Base-by-base conservation (phyloP, 352 stramenopile genomes). In the Globisporangium nagaii region DNA sequence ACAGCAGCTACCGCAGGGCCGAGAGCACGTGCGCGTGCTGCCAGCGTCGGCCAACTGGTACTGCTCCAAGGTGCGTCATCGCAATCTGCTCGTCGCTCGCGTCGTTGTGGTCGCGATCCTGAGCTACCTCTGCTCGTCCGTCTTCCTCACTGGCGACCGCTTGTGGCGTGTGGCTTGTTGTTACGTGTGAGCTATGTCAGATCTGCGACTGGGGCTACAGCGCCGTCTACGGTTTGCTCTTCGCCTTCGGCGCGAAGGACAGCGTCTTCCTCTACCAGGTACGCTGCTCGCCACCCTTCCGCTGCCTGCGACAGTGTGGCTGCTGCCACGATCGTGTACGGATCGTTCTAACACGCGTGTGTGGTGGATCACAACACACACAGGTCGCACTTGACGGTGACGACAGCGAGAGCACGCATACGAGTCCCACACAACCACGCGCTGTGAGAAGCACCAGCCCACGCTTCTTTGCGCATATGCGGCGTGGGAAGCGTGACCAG, bases 11-110 rank as follows among this genome's bases (percentile, higher is more conserved):
- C 20, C 80, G 58, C 44, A 90, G 69, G 4, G 79, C 77, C 34
- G 73, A 80, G 34, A 39, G 11, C 60, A 76, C 13, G 27, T 78
- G 37, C 65, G 65, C 48, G 63, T 88, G 41, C 55, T 90, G 3
- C 75, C 76, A 11, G 72, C 78, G 9, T 88, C 78, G 19, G 62
- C 75, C 41, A 90, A 90, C 73, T 93, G 82, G 79, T 90, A 85
- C 43, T 88, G 71, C 63, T 80, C 82, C 3, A 75, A 92, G 69
- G 81, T 91, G 20, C 41, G 22, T 13, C 6, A 13, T 1, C 20
- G 17, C 9, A 1, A n/a, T 44, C 15, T 35, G 25, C 10, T 22
- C 49, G 19, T 19, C n/a, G 17, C 12, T 3, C 15, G 22, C 28
- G 56, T 65, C 1, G 24, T 37, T 40, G n/a, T 1, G 0, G 46